phyloP scores from a whole-genome alignment of 768 basidiomycete genomes.

The Neoboletus magnificus region DNA sequence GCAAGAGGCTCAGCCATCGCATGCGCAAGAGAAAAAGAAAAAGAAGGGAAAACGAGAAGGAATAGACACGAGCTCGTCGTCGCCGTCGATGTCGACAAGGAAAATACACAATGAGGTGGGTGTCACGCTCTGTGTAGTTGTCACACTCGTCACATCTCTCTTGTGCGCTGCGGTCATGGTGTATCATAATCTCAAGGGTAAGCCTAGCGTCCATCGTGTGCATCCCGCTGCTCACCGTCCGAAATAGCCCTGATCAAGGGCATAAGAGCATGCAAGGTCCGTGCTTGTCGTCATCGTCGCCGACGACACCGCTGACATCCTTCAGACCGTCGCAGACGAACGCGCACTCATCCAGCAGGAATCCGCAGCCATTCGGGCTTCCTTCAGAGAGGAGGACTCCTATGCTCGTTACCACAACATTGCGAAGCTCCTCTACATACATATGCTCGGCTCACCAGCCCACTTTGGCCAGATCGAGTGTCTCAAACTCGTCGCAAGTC shows the following conservation, averaged over 20 bases:
- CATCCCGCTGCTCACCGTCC: constrained; percentile 19
- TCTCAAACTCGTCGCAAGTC: constrained; percentile 90
- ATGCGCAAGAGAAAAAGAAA: background rate
- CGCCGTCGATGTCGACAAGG: constrained; percentile 17
- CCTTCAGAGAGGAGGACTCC: constrained; percentile 96
- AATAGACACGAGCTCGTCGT: constrained; percentile 16
- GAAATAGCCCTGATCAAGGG: constrained; percentile 90
- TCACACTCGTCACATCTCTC: constrained; percentile 24
- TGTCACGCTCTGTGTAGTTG: constrained; percentile 20
- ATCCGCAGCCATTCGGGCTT: constrained; percentile 93
- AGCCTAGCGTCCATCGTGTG: constrained; percentile 11
- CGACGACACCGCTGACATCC: constrained; percentile 20
- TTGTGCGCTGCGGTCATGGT: constrained; percentile 47
- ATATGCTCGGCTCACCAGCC: constrained; percentile 97
- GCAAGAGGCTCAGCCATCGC: constrained; percentile 22
- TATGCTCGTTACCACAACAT: constrained; percentile 95
- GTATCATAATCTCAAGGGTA: constrained; percentile 85
- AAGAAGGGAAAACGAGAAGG: background rate
- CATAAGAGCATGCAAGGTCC: constrained; percentile 93
- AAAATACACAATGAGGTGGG: constrained; percentile 5
- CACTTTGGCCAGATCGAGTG: constrained; percentile 99
- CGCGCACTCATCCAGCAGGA: constrained; percentile 96
- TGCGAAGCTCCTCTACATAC: constrained; percentile 96
- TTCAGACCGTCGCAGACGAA: constrained; percentile 95
- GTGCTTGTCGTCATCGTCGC: constrained; percentile 16